Percentiles rank a stretch among this genome's conserved stretches.
phyloP scores from a whole-genome alignment of 2,329 filamentous ascomycete genomes.

The Beauveria medogensis region DNA sequence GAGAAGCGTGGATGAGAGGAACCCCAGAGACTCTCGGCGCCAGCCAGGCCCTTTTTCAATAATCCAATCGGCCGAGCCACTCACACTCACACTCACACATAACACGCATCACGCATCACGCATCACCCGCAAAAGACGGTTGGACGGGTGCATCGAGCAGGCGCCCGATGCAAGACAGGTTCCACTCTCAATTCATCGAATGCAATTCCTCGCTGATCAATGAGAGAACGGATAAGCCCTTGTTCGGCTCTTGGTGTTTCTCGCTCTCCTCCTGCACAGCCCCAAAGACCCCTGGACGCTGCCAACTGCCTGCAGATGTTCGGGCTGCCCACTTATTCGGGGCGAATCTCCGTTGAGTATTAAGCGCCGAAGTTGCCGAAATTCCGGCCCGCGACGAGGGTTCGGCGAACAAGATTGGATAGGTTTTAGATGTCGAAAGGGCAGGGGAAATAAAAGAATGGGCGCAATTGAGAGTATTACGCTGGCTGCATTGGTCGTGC shows the following conservation, averaged over 20 bases:
- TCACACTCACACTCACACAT: no score
- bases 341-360: constrained; percentile 6
- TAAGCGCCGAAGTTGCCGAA: constrained; percentile 8
- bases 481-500: background rate
- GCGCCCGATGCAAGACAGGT: background rate
- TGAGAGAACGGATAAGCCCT: background rate
- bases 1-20: background rate
- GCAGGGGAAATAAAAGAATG: background rate
- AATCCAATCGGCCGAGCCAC: background rate
- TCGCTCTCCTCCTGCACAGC: background rate
- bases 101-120: no score
- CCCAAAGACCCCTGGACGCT: background rate
- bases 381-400: background rate
- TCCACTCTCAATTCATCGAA: background rate
- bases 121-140: no score
- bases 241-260: background rate
- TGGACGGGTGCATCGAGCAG: background rate
- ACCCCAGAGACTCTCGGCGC: background rate
- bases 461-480: background rate
- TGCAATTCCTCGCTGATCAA: background rate
- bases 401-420: background rate
- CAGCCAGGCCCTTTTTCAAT: background rate
- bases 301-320: background rate
- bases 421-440: background rate
- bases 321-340: background rate